Base-by-base conservation (phyloP, 768 basidiomycete species). In the Rhizopogon vinicolor region DNA sequence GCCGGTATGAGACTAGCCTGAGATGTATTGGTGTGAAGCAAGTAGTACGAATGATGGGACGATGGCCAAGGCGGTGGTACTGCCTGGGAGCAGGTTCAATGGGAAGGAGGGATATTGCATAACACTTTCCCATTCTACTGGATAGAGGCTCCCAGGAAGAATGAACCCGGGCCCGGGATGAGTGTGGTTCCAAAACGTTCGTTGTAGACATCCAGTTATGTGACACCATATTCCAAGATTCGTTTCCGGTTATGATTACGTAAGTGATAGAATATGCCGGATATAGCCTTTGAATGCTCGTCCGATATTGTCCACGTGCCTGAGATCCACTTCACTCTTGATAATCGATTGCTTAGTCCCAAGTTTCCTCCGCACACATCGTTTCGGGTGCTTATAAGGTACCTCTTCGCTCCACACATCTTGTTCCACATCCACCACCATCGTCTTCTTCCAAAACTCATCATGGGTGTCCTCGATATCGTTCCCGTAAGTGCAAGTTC, bases 391-490 rank as follows among this genome's bases (percentile, higher is more conserved):
- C 44, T 51, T 53, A 51, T 51, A 53, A 53, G 43, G 22, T 51
- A 33, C 52, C 25, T 33, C n/a, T 51, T 51, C 45, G 52, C 52
- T 22, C 31, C 25, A 18, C 25, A 14, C 31, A 16, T 16, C 45
- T 57, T 58, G 35, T 57, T 39, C 55, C 28, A 42, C 33, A 49
- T 49, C 48, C 35, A 49, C 48, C 14, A 49, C 10, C 6, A 49
- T 9, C 33, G 19, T 19, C 6, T 19, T 49, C 14, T 37, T 33
- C 10, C 48, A 18, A 25, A 18, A 37, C 42, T 40, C 18, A 69
- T 53, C 56, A 91, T 91, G 90, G 90, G 89, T 64, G 72, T 91
- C 65, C 86, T 91, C 68, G 89, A 91, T 66, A 79, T 91, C 67
- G 88, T 93, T 60, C 90, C 91, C 52, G 90, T 93, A 68, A 61